These are phyloP conservation scores for Fusarium staphyleae DNA, from an alignment of 2,329 filamentous ascomycete genomes.

Conservation along the genomic window DNA sequence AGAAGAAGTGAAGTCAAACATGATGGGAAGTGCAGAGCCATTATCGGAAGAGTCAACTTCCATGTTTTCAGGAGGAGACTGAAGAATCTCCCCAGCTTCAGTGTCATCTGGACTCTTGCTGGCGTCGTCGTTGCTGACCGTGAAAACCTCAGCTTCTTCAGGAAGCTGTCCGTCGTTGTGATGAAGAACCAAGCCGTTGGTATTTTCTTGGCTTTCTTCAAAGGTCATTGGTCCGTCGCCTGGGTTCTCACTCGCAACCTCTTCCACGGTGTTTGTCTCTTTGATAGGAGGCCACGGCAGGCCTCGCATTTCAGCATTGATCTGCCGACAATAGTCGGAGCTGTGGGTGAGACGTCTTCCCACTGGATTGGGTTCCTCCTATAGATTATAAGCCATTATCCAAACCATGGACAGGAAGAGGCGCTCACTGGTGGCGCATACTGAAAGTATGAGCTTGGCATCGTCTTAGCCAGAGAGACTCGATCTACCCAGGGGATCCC, in stretches of 20 bases:
- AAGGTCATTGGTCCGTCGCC: not conserved
- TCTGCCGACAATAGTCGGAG: constrained; percentile 45
- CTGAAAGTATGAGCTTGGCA: constrained; percentile 47
- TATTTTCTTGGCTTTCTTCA: constrained; percentile 1
- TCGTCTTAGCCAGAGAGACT: constrained; percentile 47
- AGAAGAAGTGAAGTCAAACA: not conserved
- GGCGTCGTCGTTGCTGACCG: not conserved
- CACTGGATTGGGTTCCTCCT: constrained; percentile 50
- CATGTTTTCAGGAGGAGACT: not conserved
- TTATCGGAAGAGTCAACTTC: not conserved
- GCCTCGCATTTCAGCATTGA: constrained; percentile 45
- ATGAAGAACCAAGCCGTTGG: not conserved
- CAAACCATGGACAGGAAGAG: not conserved
- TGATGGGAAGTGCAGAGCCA: not conserved
- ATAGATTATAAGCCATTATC: not conserved
- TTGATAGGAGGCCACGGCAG: constrained; percentile 39
- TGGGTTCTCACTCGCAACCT: not conserved
- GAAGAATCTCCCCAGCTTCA: not conserved
- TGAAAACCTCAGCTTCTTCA: not conserved
- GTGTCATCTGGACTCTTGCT: not conserved
- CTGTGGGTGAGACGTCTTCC: constrained; percentile 46
- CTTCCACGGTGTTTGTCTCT: not conserved
- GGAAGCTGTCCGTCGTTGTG: not conserved
- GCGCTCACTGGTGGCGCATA: constrained; percentile 57
- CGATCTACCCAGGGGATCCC: constrained; percentile 67